Base-by-base conservation (phyloP, 2,329 filamentous ascomycete genomes). In the Beauveria varroae region DNA sequence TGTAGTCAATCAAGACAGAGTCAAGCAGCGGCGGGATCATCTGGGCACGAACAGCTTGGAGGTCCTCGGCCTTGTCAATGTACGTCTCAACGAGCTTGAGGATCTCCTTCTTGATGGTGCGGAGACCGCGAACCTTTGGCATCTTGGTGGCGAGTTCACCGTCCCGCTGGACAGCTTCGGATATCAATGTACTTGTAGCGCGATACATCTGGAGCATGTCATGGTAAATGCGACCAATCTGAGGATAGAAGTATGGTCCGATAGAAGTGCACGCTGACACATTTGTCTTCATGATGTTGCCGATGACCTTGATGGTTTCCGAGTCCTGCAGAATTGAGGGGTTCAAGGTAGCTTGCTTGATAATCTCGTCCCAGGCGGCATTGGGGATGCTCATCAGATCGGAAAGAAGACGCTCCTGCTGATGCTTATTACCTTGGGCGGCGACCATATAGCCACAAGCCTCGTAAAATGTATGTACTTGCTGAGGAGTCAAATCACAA, bases 241-340 rank as follows among this genome's bases (percentile, higher is more conserved):
- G 95, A 14, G 95, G 93, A 71, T 96, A 97, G 75, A 99, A 99
- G 77, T 98, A 99, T 57, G 91, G 87, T 40, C 96, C 95, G 62
- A 99, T 95, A 0, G 95, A 98, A 41, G 90, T 91, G 75, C 95
- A 99, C 41, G 95, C 95, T n/a, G 96, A 93, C 5, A 99, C 95
- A 69, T 99, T 99, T 1, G 95, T 99, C 84, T 99, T 99, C 95
- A 99, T 99, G 72, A 99, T 97, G 76, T 99, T 99, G 67, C 95
- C 95, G 65, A 99, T 93, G 67, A 99, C 88, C 80, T 99, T 99
- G 79, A 99, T 98, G 1, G 93, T 96, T 68, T 99, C 93, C 12
- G 87, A 81, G 70, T 98, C 92, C 73, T 98, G 91, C 14, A 99
- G 81, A 67, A 95, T 92, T 24, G 86, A 83, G 0, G 95, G 91